Evolutionary conservation across 352 stramenopile species (phyloP), one percentile per base, ranked within the genome.

Genomic region (Elongisporangium prolatum): DNA sequence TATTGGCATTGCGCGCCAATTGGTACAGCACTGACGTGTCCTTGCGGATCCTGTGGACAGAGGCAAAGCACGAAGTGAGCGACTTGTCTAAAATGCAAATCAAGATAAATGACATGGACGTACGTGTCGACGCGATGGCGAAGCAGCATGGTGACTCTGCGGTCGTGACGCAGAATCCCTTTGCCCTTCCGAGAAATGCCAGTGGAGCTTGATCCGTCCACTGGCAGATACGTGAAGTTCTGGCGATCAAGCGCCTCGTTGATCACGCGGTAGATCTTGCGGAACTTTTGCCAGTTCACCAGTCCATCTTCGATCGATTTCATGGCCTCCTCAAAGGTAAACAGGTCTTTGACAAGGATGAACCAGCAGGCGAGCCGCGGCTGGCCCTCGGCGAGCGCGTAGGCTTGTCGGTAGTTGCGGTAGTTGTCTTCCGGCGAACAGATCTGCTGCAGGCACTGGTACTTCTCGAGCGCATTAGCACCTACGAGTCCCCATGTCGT

Each of bases 361-460:
- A 93, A 93, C 75, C 81, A 93, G 61, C 83, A 91, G 5, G 86
- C 80, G 14, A 95, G 61, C 0, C 86, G 79, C 17, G 86, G 84
- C 25, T 88, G 78, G 4, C 86, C 83, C 70, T 95, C 84, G 2
- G 79, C 80, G 22, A 93, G 63, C 4, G 75, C 76, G 64, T 90
- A 93, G 8, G 80, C 83, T 65, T 94, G 82, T 17, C 86, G 82
- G 65, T 93, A 95, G 59, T 79, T 88, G 53, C 82, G 82, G 63
- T 91, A 95, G 55, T 95, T 95, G 44, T 95, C 84, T 28, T 95
- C 86, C 0, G 82, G 77, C n/a, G 80, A 89, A 59, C 80, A 91
- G 11, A 91, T 70, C 24, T 89, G 79, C 57, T 91, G 81, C 7
- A 95, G 68, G n/a, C 80, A 77, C 65, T 93, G 80, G 59, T 88